Evolutionary conservation across 208 protist species (phyloP).

Genomic region (Wallacemonas collosoma): DNA sequence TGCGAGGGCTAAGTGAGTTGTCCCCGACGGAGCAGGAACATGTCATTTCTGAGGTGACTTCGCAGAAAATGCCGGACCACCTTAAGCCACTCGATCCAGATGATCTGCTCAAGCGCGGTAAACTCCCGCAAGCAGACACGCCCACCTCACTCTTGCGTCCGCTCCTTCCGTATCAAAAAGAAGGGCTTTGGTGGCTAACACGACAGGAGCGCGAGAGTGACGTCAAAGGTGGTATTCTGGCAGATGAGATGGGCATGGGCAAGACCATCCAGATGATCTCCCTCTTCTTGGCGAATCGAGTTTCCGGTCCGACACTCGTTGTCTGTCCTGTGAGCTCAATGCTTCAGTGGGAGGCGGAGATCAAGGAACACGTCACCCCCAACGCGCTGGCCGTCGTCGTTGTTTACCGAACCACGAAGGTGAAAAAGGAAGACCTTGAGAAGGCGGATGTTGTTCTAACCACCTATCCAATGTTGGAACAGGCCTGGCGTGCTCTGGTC

Average conservation of each 20-base stretch:
- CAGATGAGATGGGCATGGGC: constrained; percentile 98
- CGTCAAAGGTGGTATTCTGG: constrained; percentile 94
- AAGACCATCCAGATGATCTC: constrained; percentile 97
- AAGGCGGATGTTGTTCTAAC: constrained; percentile 94
- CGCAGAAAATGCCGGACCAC: constrained; percentile 54
- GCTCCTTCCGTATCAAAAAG: constrained; percentile 85
- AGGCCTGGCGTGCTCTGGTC: constrained; percentile 82
- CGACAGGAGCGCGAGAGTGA: constrained; percentile 62
- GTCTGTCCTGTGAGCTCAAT: constrained; percentile 92
- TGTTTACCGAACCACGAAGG: constrained; percentile 60
- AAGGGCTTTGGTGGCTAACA: constrained; percentile 89
- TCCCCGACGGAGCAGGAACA: constrained; percentile 43
- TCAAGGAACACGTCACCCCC: constrained; percentile 73
- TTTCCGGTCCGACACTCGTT: constrained; percentile 83
- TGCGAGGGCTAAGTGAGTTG: constrained; percentile 61
- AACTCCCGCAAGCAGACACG: constrained; percentile 49
- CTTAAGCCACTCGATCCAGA: constrained; percentile 82
- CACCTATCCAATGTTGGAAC: constrained; percentile 93
- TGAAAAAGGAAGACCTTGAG: constrained; percentile 70
- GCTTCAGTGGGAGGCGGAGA: constrained; percentile 92
- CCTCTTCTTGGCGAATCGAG: constrained; percentile 75
- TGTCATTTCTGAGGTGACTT: constrained; percentile 65
- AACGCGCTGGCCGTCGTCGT: constrained; percentile 76
- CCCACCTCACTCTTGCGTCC: constrained; percentile 59
- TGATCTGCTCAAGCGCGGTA: constrained; percentile 66